Base-by-base conservation (phyloP, 2,329 filamentous ascomycete genomes). In the Arthrobotrys pseudoclavata region DNA sequence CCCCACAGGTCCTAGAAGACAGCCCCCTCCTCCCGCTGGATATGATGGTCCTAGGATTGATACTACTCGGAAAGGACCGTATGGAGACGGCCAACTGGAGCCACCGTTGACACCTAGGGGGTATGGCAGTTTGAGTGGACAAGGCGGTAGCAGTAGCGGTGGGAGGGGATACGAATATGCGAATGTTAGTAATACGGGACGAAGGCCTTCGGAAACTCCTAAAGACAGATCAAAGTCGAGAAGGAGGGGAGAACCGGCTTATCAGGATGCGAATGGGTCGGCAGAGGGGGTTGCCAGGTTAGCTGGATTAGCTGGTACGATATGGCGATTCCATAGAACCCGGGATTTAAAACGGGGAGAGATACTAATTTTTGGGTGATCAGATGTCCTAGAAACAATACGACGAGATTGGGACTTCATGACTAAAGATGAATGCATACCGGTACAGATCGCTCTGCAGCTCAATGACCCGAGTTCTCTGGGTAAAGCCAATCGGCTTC, bases 401-500 rank as follows among this genome's bases (percentile, higher is more conserved):
- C 91, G 94, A 83, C 86, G 88, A 71, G 93, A 97, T 82, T 99
- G 96, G 95, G 91, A 92, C 50, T 91, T 94, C 80, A 96, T 99
- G 92, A 93, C 92, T 79, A 88, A 92, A 81, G 91, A 91, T 79
- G 91, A 96, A 82, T 97, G 94, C 83, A 89, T 97, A 34, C 96
- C 96, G 1, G 93, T 98, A 40, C 94, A 98, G 84, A 89, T 97
- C 64, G 93, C 95, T n/a, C 87, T 99, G 55, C 94, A 97, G 84
- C 87, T 99, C 79, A 92, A 98, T 85, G 96, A 99, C 84, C 90
- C 89, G 62, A 97, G 94, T 86, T 98, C 95, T 4, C 89, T 99
- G 69, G 96, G 96, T 20, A 90, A 96, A 79, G 95, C 95, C 55
- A 91, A 94, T 83, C 93, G 96, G 81, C 95, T 97, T 83, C 88